Evolutionary conservation across 768 basidiomycete genomes (phyloP), one percentile per base, ranked within the genome.

Genomic region (Lactarius vividus): DNA sequence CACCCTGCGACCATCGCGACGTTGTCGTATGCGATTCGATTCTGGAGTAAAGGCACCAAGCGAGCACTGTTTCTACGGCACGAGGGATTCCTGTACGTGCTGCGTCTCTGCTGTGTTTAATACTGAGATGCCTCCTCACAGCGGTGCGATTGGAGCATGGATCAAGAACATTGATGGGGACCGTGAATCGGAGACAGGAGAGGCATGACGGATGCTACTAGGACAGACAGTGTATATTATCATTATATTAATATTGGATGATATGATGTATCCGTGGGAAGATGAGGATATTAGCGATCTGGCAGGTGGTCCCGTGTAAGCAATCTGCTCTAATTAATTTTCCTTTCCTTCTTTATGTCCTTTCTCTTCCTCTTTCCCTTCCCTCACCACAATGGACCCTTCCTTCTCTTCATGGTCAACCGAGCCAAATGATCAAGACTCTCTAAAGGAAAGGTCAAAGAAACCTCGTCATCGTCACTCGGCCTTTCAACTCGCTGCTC

Each of bases 31-130:
- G 97, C 97, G 26, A 98, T 99, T 77, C 88, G 97, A 20, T 99
- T 98, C 80, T 99, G 97, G 97, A 96, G 94, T 72, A 96, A 96
- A 75, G 97, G 97, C 0, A 96, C 88, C 37, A 98, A 98, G 77
- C 87, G 94, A 46, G 97, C 97, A 49, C 81, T 98, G 70, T 99
- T 99, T 82, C 82, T 99, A 68, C 87, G 97, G 66, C 97, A 99
- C 72, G 97, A 99, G 79, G 97, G 96, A 3, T 98, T 98, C 81
- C 78, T 98, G 92, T 96, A 77, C 79, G 92, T 87, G 53, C 31
- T 58, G 60, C 53, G 46, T 66, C 53, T 60, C 71, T 66, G 59
- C 54, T 63, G 39, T 20, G 8, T 59, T 44, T 42, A 39, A 13
- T 60, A 37, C 61, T 65, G 28, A 63, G 3, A 72, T 62, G 49